Percentiles rank a stretch among this genome's conserved stretches.
These are phyloP conservation scores for Fusarium continuum DNA, from an alignment of 2,329 filamentous ascomycete species.

Conservation along the genomic window DNA sequence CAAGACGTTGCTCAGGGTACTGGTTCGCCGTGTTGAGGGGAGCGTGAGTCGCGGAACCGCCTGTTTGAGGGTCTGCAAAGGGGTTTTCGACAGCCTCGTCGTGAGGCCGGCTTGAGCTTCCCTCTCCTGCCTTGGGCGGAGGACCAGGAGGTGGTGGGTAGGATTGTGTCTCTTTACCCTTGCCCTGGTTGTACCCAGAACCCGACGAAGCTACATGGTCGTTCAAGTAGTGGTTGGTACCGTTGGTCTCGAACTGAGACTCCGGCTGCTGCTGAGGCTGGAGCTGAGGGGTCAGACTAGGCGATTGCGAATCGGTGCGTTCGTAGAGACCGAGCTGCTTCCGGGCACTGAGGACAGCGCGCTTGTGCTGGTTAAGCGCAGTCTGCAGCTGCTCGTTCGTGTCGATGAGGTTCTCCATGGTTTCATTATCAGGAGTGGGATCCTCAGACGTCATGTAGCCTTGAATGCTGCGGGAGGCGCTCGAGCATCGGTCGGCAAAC, in stretches of 20 bases:
- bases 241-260: constrained; percentile 40
- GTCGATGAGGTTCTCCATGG: constrained; percentile 91
- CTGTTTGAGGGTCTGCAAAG: constrained; percentile 49
- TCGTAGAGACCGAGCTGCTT: constrained; percentile 60
- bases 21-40: constrained; percentile 25
- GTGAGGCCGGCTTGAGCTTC: constrained; percentile 34
- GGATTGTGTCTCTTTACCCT: constrained; percentile 49
- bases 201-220: constrained; percentile 23
- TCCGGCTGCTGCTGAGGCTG: constrained; percentile 22
- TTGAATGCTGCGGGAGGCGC: constrained; percentile 83
- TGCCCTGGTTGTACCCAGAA: constrained; percentile 34
- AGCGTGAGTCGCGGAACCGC: constrained; percentile 21
- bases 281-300: constrained; percentile 40
- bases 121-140: constrained; percentile 41
- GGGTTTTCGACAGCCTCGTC: constrained; percentile 38
- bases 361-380: constrained; percentile 84
- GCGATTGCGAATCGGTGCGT: constrained; percentile 43
- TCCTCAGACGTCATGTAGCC: constrained; percentile 83
- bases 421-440: constrained; percentile 89
- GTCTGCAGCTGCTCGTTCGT: constrained; percentile 91
- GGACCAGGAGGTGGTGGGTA: constrained; percentile 42
- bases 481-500: constrained; percentile 86
- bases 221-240: constrained; percentile 41
- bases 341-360: constrained; percentile 73
- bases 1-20: constrained; percentile 40